Evolutionary conservation across 495 filamentous ascomycete genomes (phyloP), one percentile per base, ranked within the genome.

Genomic region (Trichocladium uniseriatum): DNA sequence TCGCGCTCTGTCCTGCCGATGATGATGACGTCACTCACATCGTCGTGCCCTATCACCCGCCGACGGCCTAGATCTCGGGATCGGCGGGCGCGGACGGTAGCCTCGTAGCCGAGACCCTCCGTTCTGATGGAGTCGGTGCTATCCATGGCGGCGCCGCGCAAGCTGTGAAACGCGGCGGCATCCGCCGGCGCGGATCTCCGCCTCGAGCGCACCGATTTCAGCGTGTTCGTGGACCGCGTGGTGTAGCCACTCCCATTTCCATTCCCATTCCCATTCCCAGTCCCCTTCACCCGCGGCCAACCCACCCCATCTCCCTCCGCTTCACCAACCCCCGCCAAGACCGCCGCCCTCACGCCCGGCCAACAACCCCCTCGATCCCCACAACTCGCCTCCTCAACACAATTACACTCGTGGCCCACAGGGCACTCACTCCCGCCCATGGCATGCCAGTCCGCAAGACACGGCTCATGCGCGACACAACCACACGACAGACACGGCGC

Each of bases 401-500:
- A 75, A 43, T 65, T 53, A 45, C 72, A 75, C 43, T 74, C 72
- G 47, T 75, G 71, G 19, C 72, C 72, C 0, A 66, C 72, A 0
- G 71, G 70, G 24, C 72, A 75, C 35, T 74, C 65, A 3, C 55
- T 66, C 44, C 71, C 68, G 24, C 70, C 71, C 19, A 65, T 62
- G 18, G 58, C 66, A 54, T 80, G 67, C 68, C 76, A 73, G 56
- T 74, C 64, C 43, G 67, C 60, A n/a, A 81, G 64, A 53, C 75
- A 79, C 10, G 56, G 49, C 21, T 78, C 71, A 59, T 84, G 80
- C 13, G 66, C 67, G 11, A 74, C 74, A 51, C 81, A 81, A n/a
- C 80, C 80, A 51, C 80, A 84, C 41, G 62, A 65, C 6, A 82
- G 62, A 54, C 80, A 84, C 6, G 79, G 69, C 5, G 72, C 64